phyloP scores from a whole-genome alignment of 2,329 filamentous ascomycete genomes.

The Neurospora sp. region DNA sequence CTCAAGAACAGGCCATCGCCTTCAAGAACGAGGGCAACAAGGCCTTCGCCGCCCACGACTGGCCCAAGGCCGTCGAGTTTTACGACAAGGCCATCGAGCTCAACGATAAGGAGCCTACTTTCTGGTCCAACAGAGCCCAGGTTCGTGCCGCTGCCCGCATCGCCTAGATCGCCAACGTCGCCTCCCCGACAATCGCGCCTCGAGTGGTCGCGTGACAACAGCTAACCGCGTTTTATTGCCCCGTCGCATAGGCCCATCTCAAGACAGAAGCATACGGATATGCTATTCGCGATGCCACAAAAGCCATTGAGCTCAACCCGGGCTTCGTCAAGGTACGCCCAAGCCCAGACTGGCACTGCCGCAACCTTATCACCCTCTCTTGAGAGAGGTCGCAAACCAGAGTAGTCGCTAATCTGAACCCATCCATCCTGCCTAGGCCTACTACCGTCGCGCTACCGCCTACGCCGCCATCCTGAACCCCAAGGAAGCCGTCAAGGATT shows the following conservation, averaged over 20 bases:
- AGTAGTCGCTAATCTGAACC: neutral
- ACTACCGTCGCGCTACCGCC: conserved; percentile 86
- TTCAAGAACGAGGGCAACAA: conserved; percentile 94
- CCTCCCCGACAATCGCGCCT: conserved; percentile 8
- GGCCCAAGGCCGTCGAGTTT: conserved; percentile 67
- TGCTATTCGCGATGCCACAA: conserved; percentile 81
- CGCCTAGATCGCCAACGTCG: conserved; percentile 1
- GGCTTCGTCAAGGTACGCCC: conserved; percentile 71
- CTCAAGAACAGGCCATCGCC: conserved; percentile 62
- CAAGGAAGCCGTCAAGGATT: conserved; percentile 82
- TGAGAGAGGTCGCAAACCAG: neutral
- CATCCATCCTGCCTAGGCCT: conserved; percentile 49
- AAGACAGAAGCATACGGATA: conserved; percentile 94
- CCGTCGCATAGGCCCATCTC: conserved; percentile 63
- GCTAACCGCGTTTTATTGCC: conserved; percentile 25
- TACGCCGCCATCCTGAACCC: conserved; percentile 85
- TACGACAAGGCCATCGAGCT: conserved; percentile 84
- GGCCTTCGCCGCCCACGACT: conserved; percentile 82
- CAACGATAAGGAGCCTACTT: conserved; percentile 76
- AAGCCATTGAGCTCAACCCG: conserved; percentile 81
- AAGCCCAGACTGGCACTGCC: neutral
- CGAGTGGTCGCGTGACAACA: conserved; percentile 32
- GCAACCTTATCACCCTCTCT: neutral
- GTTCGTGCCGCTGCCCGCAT: conserved; percentile 38
- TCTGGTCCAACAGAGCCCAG: conserved; percentile 91